Evolutionary conservation across 2,329 filamentous ascomycete species (phyloP), one percentile per base, ranked within the genome.

Genomic region (Teratosphaeria destructans): DNA sequence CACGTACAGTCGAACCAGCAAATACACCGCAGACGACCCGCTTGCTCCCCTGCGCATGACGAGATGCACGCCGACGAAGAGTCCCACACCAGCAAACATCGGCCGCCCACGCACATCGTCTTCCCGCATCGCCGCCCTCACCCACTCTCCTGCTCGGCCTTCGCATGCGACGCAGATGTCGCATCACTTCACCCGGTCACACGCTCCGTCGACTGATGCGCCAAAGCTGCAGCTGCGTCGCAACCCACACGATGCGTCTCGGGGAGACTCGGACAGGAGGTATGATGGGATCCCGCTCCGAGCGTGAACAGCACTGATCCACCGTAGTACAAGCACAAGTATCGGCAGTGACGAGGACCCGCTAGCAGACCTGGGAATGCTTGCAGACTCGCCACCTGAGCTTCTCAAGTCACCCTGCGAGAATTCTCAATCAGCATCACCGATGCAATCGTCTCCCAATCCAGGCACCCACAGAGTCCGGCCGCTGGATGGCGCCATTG

Each of bases 71-170:
- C 43, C 43, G 23, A 49, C 16, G 16, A 49, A 23, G 43, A 49
- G 23, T 10, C 8, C 43, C 3, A 23, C 52, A 16, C 55, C 52
- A 56, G 60, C 60, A 54, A 62, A 62, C 56, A 60, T 58, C 27
- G 60, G 60, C 37, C 60, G 58, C 6, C 60, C 49, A 26, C 58
- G 58, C 23, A 43, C 27, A 16, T 39, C 23, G 23, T 23, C 53
- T 3, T 8, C 54, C 12, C 43, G 58, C 19, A 34, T 55, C 23
- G 34, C 52, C 1, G 23, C 39, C 2, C 52, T 65, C 32, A 59
- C 59, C 19, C 55, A 57, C 27, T 54, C 63, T 12, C 62, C 63
- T n/a, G 59, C 62, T 7, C 59, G 62, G 1, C 11, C 55, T 14
- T 64, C 62, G 14, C 56, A 58, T 29, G 19, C 59, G 52, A 29